A percentile compares a stretch with the other conserved stretches of the same genome.
phyloP scores from a whole-genome alignment of 2,329 filamentous ascomycete species.

The Bipolaris oryzae region DNA sequence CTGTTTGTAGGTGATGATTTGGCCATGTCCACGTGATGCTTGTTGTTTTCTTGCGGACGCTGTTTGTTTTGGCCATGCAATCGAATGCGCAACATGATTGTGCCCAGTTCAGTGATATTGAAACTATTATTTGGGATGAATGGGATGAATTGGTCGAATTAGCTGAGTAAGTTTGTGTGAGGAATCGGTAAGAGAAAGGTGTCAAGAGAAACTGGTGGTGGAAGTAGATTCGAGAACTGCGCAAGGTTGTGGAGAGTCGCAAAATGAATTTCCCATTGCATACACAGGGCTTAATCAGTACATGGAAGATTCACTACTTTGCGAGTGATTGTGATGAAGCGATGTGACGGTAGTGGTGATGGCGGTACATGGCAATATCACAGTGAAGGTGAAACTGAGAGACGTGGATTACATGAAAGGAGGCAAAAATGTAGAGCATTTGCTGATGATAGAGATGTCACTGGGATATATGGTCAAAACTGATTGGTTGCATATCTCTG shows the following conservation, averaged over 20 bases:
- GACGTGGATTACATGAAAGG: background rate
- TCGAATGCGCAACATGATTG: conserved; percentile 3
- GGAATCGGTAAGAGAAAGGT: too few species aligned
- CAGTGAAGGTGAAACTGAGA: background rate
- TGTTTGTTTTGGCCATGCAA: background rate
- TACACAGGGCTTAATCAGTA: too few species aligned
- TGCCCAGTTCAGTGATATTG: conserved; percentile 4
- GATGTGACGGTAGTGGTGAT: background rate
- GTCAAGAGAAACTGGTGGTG: too few species aligned
- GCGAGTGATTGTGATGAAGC: background rate
- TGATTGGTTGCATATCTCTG: background rate
- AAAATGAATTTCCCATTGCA: background rate
- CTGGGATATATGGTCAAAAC: background rate
- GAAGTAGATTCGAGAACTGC: background rate
- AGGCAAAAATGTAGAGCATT: background rate
- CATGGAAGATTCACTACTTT: too few species aligned
- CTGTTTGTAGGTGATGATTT: conserved; percentile 1
- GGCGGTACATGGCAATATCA: background rate
- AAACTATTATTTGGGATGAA: too few species aligned
- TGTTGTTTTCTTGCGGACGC: background rate
- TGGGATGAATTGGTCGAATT: too few species aligned
- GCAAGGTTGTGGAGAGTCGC: background rate
- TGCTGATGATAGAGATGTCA: background rate
- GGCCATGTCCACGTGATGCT: background rate
- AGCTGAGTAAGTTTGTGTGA: background rate